Percentiles rank a stretch among this genome's conserved stretches.
phyloP scores from a whole-genome alignment of 2,329 filamentous ascomycete species.

The Cercospora zeina region DNA sequence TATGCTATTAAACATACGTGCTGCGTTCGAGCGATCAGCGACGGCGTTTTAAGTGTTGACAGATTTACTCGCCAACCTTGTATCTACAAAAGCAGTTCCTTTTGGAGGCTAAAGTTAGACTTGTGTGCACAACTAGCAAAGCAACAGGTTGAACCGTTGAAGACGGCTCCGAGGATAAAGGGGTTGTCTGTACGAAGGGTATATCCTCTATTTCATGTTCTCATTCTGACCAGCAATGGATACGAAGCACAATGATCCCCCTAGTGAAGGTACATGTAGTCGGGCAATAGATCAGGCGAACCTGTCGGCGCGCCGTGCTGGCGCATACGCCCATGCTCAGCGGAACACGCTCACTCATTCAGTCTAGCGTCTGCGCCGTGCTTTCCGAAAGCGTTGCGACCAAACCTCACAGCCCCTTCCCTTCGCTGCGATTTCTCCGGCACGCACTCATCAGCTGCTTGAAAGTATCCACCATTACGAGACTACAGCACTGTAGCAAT shows the following conservation, averaged over 20 bases:
- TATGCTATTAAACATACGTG: not conserved
- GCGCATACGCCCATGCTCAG: slow-evolving; percentile 12
- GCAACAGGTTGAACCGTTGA: not conserved
- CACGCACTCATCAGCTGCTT: not conserved
- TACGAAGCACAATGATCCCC: not conserved
- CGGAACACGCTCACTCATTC: not conserved
- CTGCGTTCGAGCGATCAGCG: slow-evolving; percentile 14
- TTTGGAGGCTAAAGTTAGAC: not conserved
- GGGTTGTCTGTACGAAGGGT: too few species aligned
- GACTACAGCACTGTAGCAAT: not conserved
- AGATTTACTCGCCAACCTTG: not conserved
- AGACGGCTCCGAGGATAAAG: not conserved
- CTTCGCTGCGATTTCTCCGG: not conserved
- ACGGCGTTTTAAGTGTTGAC: not conserved
- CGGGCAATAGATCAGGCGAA: not conserved
- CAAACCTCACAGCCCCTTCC: not conserved
- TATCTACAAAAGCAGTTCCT: not conserved
- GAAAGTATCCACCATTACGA: not conserved
- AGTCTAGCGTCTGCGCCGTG: not conserved
- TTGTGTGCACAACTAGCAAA: not conserved
- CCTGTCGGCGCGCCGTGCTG: not conserved
- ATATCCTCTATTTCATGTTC: not conserved
- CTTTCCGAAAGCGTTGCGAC: not conserved
- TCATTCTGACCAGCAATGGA: not conserved
- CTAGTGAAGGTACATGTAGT: not conserved